Conservation (phyloP, 345 rosid species). For the Capsella bursapastoris region DNA sequence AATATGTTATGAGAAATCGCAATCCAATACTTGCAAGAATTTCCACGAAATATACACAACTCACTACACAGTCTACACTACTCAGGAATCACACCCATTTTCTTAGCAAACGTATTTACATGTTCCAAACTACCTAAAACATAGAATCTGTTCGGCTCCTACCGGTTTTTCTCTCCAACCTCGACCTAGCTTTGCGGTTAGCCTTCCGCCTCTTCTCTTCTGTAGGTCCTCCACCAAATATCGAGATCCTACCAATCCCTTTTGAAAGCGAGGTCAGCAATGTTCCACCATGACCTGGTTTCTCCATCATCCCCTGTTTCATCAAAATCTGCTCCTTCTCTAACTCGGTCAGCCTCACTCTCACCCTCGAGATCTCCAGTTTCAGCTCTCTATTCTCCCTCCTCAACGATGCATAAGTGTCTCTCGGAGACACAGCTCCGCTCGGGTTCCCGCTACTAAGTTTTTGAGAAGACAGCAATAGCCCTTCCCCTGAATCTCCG, state of each 20-base stretch:
- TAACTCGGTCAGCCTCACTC: conserved; percentile 90
- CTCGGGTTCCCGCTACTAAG: conserved; percentile 61
- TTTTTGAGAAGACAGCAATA: conserved; percentile 50
- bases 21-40: conserved; percentile 14
- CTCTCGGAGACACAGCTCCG: conserved; percentile 76
- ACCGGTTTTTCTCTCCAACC: conserved; percentile 56
- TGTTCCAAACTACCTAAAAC: conserved; percentile 23
- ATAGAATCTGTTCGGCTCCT: conserved; percentile 46
- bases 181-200: conserved; percentile 49
- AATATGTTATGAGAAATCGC: conserved; percentile 1
- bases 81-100: background rate
- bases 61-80: conserved; percentile 2
- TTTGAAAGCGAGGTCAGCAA: conserved; percentile 73
- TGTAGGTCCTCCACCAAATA: conserved; percentile 52
- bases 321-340: conserved; percentile 93
- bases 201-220: conserved; percentile 60
- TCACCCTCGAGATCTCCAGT: conserved; percentile 95
- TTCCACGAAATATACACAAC: background rate
- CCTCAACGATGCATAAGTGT: conserved; percentile 87
- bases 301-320: conserved; percentile 81
- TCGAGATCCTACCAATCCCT: conserved; percentile 77
- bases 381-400: conserved; percentile 95
- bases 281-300: conserved; percentile 69
- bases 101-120: conserved; percentile 22
- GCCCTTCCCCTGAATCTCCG: conserved; percentile 68